phyloP scores from a whole-genome alignment of 2,329 filamentous ascomycete species.

The Penicillium sp. region DNA sequence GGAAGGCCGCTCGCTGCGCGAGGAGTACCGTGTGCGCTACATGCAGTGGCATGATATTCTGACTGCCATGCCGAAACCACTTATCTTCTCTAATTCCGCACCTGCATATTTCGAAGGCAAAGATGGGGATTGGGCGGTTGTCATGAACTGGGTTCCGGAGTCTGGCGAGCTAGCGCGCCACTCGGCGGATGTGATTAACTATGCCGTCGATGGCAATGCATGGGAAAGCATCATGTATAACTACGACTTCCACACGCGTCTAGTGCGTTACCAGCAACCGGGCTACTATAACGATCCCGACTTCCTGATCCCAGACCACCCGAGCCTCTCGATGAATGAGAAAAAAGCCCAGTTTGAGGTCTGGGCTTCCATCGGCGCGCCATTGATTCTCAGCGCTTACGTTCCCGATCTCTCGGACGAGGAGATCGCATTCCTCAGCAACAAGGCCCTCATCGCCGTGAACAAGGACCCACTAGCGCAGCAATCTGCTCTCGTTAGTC shows the following conservation, averaged over 20 bases:
- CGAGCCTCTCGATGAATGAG: slow-evolving; percentile 44
- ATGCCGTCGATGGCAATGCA: slow-evolving; percentile 40
- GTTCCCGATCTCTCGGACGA: slow-evolving; percentile 38
- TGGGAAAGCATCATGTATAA: slow-evolving; percentile 53
- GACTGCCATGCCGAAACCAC: slow-evolving; percentile 33
- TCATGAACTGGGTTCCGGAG: slow-evolving; percentile 46
- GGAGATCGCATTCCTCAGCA: slow-evolving; percentile 40
- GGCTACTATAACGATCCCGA: slow-evolving; percentile 51
- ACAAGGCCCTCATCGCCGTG: slow-evolving; percentile 43
- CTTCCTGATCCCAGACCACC: slow-evolving; percentile 52
- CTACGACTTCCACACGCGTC: slow-evolving; percentile 45
- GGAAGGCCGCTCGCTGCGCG: slow-evolving; percentile 17
- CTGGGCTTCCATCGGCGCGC: slow-evolving; percentile 52
- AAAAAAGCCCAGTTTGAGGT: slow-evolving; percentile 50
- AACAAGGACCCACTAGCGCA: slow-evolving; percentile 46
- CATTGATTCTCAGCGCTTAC: slow-evolving; percentile 50
- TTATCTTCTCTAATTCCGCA: slow-evolving; percentile 49
- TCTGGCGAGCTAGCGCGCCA: slow-evolving; percentile 48
- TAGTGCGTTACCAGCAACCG: slow-evolving; percentile 47
- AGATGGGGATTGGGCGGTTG: slow-evolving; percentile 45
- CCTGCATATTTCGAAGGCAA: slow-evolving; percentile 48
- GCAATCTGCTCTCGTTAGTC: slow-evolving; percentile 50
- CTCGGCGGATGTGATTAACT: slow-evolving; percentile 46
- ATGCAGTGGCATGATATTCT: slow-evolving; percentile 46
- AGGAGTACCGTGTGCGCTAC: slow-evolving; percentile 36